phyloP scores from a whole-genome alignment of 345 rosid species.

The Gossypium arboreum region DNA sequence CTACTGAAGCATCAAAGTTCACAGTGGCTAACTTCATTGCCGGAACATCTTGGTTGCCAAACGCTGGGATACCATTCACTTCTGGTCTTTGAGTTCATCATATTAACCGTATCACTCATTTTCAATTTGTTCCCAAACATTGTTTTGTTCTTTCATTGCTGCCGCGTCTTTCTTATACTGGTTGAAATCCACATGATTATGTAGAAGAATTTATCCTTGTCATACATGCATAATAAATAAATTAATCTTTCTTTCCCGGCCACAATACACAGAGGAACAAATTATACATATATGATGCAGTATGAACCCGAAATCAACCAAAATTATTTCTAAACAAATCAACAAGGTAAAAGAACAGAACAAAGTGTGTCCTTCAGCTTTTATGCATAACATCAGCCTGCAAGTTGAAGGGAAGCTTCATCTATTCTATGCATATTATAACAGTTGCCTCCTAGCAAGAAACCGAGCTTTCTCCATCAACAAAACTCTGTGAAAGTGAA shows the following conservation, averaged over 20 bases:
- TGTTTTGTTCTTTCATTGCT: not conserved
- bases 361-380: not conserved
- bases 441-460: not conserved
- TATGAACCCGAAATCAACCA: not conserved
- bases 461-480: not conserved
- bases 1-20: conserved; percentile 60
- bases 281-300: not conserved
- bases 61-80: conserved; percentile 63
- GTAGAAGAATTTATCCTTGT: not conserved
- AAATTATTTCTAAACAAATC: not conserved
- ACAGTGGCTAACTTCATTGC: conserved; percentile 63
- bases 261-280: too few species aligned
- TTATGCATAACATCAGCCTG: not conserved
- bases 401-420: not conserved
- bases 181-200: not conserved
- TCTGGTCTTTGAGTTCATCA: conserved; percentile 43
- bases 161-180: not conserved
- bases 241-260: not conserved
- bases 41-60: conserved; percentile 72
- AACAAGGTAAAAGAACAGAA: not conserved
- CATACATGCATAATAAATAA: not conserved
- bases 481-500: not conserved
- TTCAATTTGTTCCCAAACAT: not conserved
- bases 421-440: not conserved
- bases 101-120: not conserved